Percentiles rank a stretch among this genome's conserved stretches.
Evolutionary conservation across 306 rosid genomes (phyloP).

Genomic region (Hippophae rhamnoides): DNA sequence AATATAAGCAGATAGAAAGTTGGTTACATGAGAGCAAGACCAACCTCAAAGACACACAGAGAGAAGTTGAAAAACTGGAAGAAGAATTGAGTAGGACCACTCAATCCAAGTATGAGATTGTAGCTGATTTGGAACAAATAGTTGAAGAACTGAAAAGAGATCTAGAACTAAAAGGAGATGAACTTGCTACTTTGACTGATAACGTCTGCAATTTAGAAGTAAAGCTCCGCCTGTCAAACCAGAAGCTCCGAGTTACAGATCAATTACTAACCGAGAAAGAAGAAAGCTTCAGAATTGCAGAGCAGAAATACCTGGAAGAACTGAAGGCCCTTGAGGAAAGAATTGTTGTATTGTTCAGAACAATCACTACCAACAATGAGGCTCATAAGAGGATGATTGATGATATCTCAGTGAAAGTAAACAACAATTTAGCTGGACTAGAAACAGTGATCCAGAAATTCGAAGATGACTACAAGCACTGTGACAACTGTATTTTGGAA

Average conservation of each 20-base stretch:
- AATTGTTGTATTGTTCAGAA: constrained; percentile 36
- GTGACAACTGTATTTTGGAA: constrained; percentile 29
- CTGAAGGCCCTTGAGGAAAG: constrained; percentile 52
- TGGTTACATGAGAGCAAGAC: constrained; percentile 40
- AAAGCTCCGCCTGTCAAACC: constrained; percentile 90
- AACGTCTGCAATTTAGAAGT: constrained; percentile 60
- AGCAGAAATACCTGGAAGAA: constrained; percentile 50
- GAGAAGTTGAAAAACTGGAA: constrained; percentile 44
- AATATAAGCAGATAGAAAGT: constrained; percentile 38
- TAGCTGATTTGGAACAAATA: constrained; percentile 49
- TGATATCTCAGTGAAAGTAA: constrained; percentile 26
- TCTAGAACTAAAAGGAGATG: constrained; percentile 63
- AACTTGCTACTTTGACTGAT: constrained; percentile 41
- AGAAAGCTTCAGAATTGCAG: constrained; percentile 48
- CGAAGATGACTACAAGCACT: constrained; percentile 25
- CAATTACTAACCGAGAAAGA: constrained; percentile 76
- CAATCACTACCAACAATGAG: constrained; percentile 40
- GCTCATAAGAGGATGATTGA: constrained; percentile 41
- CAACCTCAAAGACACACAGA: constrained; percentile 46
- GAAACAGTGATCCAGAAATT: constrained; percentile 40
- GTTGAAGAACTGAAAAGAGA: constrained; percentile 69
- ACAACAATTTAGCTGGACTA: constrained; percentile 30
- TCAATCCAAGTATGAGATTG: constrained; percentile 46
- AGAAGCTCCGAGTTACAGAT: constrained; percentile 93
- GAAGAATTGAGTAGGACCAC: constrained; percentile 29